Conservation (phyloP, 192 early-diverging fungal genomes). For the Linnemannia exigua region DNA sequence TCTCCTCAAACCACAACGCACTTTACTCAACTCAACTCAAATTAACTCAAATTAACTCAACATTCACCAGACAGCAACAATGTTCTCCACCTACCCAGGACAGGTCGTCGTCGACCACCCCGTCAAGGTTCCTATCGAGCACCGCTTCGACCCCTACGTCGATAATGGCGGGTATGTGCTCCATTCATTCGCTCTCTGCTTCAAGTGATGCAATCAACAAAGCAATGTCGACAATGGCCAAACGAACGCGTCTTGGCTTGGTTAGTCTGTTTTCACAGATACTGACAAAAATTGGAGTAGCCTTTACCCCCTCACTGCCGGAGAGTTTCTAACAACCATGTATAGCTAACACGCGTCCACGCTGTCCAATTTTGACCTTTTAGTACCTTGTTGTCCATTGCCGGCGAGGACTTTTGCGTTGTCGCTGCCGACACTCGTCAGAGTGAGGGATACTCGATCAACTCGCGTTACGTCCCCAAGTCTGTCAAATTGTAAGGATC, state of each 20-base stretch:
- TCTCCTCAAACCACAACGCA: too few relatives aligned
- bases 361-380: not conserved
- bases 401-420: slow-evolving; percentile 95
- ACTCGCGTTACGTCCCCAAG: slow-evolving; percentile 94
- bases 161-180: slow-evolving; percentile 87
- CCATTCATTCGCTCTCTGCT: not conserved
- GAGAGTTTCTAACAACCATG: not conserved
- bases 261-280: not conserved
- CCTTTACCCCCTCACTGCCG: not conserved
- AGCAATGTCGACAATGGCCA: not conserved
- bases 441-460: slow-evolving; percentile 95
- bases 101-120: slow-evolving; percentile 56
- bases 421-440: slow-evolving; percentile 97
- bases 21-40: not conserved
- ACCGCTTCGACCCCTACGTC: slow-evolving; percentile 91
- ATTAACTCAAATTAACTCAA: not conserved
- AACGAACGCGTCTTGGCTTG: not conserved
- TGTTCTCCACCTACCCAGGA: slow-evolving; percentile 55
- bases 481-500: slow-evolving; percentile 79
- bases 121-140: slow-evolving; percentile 58
- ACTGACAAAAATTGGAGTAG: not conserved
- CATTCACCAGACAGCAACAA: not conserved
- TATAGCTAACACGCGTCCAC: slow-evolving; percentile 5
- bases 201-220: not conserved
- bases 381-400: slow-evolving; percentile 83